Percentiles rank a stretch among this genome's conserved stretches.
Evolutionary conservation across 1,139 yeast genomes (phyloP).

Genomic region (Suhomyces wounanorum): DNA sequence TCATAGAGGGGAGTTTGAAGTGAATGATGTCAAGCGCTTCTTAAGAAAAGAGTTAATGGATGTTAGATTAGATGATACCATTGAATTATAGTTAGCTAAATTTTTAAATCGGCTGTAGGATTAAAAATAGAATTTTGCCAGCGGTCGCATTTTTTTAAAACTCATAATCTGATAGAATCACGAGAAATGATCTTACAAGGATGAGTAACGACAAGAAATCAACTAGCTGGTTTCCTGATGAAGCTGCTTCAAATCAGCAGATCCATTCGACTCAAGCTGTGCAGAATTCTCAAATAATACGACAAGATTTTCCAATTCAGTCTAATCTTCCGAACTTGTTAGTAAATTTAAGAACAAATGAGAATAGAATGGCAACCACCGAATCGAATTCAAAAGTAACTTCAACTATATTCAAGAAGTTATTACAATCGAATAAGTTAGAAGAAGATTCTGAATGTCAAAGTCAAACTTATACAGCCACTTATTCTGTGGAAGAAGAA

Average conservation of each 20-base stretch:
- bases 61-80: constrained; percentile 37
- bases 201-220: neutral
- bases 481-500: neutral
- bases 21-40: constrained; percentile 73
- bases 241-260: neutral
- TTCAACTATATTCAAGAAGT: constrained; percentile 1
- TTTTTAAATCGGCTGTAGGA: neutral
- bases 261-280: neutral
- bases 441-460: constrained; percentile 2
- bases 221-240: neutral
- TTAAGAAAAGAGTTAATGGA: constrained; percentile 47
- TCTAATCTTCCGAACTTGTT: constrained; percentile 27
- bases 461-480: neutral
- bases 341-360: constrained; percentile 27
- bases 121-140: neutral
- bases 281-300: neutral
- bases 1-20: constrained; percentile 91
- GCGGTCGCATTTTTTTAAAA: neutral
- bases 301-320: constrained; percentile 25
- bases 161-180: too few species aligned
- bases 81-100: constrained; percentile 21
- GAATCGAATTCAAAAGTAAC: neutral
- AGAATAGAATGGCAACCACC: constrained; percentile 11
- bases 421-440: neutral
- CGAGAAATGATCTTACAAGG: neutral